phyloP scores from a whole-genome alignment of 495 filamentous ascomycete species.

The Tetracladium setigerum region DNA sequence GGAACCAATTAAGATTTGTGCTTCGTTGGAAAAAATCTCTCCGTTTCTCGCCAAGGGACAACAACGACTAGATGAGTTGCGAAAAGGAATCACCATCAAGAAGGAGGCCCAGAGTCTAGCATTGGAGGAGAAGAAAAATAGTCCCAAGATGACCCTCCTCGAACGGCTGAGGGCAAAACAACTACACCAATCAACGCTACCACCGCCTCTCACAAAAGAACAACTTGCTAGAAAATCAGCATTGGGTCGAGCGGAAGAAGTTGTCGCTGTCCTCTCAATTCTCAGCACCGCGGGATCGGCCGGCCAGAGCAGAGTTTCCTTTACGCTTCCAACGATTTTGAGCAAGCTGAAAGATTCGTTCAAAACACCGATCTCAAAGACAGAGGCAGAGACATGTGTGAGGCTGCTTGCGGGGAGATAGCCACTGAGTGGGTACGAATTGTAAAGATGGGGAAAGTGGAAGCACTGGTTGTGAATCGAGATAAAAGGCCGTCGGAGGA shows the following conservation, averaged over 20 bases:
- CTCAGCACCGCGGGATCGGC: constrained; percentile 37
- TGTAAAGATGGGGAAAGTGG: constrained; percentile 43
- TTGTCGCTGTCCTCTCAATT: constrained; percentile 51
- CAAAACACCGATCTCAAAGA: constrained; percentile 49
- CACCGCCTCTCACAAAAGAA: constrained; percentile 32
- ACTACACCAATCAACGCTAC: constrained; percentile 32
- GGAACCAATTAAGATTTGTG: constrained; percentile 40
- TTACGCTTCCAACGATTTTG: constrained; percentile 52
- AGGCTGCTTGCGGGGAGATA: constrained; percentile 50
- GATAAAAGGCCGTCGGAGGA: constrained; percentile 31
- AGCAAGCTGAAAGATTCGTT: constrained; percentile 53
- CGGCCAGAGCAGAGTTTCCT: constrained; percentile 37
- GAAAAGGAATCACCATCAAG: constrained; percentile 39
- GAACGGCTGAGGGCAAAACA: constrained; percentile 59
- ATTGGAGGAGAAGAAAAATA: not conserved
- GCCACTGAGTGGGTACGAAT: constrained; percentile 55
- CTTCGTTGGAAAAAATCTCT: constrained; percentile 35
- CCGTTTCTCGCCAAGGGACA: constrained; percentile 46
- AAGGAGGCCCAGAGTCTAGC: constrained; percentile 6
- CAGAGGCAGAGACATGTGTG: constrained; percentile 50
- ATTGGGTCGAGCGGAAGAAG: constrained; percentile 52
- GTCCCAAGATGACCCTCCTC: constrained; percentile 33
- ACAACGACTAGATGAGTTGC: constrained; percentile 53
- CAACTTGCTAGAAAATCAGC: constrained; percentile 48
- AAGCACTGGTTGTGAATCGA: constrained; percentile 50